Evolutionary conservation across 768 basidiomycete species (phyloP).

Genomic region (Trametes maxima): DNA sequence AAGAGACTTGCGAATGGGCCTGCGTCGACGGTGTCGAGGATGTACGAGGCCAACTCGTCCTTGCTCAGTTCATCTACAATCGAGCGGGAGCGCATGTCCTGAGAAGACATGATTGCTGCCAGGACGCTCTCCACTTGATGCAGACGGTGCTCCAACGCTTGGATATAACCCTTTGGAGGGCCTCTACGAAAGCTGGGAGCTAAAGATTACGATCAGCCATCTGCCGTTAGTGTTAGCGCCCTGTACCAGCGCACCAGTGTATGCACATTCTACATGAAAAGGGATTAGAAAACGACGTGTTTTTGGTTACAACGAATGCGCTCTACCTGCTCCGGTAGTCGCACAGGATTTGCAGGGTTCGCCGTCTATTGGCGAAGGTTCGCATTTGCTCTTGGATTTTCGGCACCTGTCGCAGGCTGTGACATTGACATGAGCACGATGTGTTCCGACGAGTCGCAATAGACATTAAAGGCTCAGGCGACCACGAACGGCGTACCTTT

Average conservation of each 20-base stretch:
- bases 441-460: neutral
- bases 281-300: neutral
- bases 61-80: slow-evolving; percentile 65
- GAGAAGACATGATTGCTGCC: slow-evolving; percentile 76
- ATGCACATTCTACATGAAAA: slow-evolving; percentile 16
- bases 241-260: slow-evolving; percentile 11
- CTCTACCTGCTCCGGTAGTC: slow-evolving; percentile 41
- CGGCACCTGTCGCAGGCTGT: slow-evolving; percentile 86
- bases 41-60: slow-evolving; percentile 77
- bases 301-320: slow-evolving; percentile 39
- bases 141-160: slow-evolving; percentile 88
- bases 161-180: slow-evolving; percentile 91
- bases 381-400: slow-evolving; percentile 88
- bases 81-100: slow-evolving; percentile 62
- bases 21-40: slow-evolving; percentile 72
- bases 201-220: slow-evolving; percentile 27
- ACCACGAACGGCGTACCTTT: slow-evolving; percentile 8
- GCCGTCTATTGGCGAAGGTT: slow-evolving; percentile 63
- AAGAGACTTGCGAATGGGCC: slow-evolving; percentile 69
- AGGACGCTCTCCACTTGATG: slow-evolving; percentile 90
- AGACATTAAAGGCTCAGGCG: no score
- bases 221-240: no score
- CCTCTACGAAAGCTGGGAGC: slow-evolving; percentile 82
- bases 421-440: neutral
- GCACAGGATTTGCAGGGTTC: slow-evolving; percentile 60